Base-by-base conservation (phyloP, 164 flowering plant species). In the Chimonanthus praecox region DNA sequence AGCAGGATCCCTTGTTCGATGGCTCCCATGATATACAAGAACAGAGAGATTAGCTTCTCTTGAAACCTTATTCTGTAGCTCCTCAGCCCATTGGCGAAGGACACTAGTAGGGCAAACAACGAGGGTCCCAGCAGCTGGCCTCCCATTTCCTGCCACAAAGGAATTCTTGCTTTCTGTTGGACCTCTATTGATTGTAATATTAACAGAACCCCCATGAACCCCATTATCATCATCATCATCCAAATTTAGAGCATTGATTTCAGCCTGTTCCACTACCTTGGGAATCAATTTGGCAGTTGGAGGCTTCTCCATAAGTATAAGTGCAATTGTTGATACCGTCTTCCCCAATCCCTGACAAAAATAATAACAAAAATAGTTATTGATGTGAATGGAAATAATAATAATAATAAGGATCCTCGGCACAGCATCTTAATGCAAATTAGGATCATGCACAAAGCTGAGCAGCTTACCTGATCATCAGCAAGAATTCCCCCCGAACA, bases 71-170 rank as follows among this genome's bases (percentile, higher is more conserved):
- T 92, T 97, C 80, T 85, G 87, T 76, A 96, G 74, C 80, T 96
- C 99, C 76, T 90, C 78, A 6, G 90, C 92, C 99, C 99, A 96
- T 78, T 96, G 99, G 63, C 94, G 88, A 75, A 96, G 87, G 81
- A 96, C 88, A 83, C 92, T 94, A 47, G 99, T 97, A 15, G 99
- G 99, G 75, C 99, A 96, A 16, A 96, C 97, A 77, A 96, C 89
- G 83, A 96, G 79, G 66, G 99, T 94, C 51, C 98, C 98, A 61
- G 97, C 99, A 18, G 87, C 83, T 33, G 94, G 97, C 79, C 92
- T 94, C 75, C 81, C 81, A 76, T 78, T 85, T 50, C 67, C 72
- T 68, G 76, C 47, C 45, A 65, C 15, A 44, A 9, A 11, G 16
- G 48, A 33, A 13, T 65, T 65, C n/a, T 65, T n/a, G 16, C 48